Evolutionary conservation across 257 asterid species (phyloP).

Genomic region (Solanum appendiculatum): DNA sequence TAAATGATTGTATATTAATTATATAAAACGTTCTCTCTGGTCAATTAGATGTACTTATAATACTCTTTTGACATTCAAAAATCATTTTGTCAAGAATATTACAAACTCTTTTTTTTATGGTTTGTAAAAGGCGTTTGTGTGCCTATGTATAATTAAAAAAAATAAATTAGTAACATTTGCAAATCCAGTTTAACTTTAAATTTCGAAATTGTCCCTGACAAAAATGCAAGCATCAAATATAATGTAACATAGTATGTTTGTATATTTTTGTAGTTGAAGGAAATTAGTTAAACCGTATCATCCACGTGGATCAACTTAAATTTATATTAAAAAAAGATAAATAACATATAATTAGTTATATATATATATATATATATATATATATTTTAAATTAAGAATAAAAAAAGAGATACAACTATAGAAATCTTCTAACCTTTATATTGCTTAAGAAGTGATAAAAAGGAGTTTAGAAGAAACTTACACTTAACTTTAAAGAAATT

Average conservation of each 20-base stretch:
- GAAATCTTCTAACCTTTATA: too few species aligned
- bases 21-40: background rate
- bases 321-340: too few species aligned
- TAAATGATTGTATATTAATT: background rate
- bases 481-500: too few species aligned
- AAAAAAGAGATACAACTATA: background rate
- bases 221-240: too few species aligned
- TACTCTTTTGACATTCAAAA: background rate
- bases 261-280: background rate
- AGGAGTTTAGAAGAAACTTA: too few species aligned
- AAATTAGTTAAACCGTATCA: background rate
- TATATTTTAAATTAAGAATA: background rate
- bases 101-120: background rate
- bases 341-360: background rate
- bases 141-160: background rate
- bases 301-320: background rate
- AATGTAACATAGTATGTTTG: too few species aligned
- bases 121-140: background rate
- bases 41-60: background rate
- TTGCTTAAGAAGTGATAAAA: too few species aligned
- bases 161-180: background rate
- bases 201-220: background rate
- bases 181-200: background rate
- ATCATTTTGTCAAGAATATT: background rate
- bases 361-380: too few species aligned